Base-by-base conservation (phyloP, 1,284 basidiomycete species). In the Ceratobasidium sp. region DNA sequence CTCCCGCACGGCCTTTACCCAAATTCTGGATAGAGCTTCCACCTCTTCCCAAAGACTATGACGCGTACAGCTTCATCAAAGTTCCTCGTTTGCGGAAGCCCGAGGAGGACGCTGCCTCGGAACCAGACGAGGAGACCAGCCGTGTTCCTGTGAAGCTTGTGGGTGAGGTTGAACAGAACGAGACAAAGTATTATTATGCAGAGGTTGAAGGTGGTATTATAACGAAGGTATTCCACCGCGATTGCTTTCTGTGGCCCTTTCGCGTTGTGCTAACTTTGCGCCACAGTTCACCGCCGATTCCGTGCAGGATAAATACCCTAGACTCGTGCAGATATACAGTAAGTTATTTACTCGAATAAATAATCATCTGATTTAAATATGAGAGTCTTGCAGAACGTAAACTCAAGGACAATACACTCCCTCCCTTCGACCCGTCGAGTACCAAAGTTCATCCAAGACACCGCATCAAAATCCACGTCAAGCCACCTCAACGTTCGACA, bases 151-250 rank as follows among this genome's bases (percentile, higher is more conserved):
- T 71, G 9, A 44, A 58, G 59, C 38, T 75, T 26, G 72, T 75
- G 21, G 61, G 70, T 11, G 58, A 73, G 18, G 6, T 57, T 30
- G 43, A 35, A 38, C n/a, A 70, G 2, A 50, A 70, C 7, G 64
- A 64, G 30, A 50, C 26, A 16, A n/a, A 44, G 11, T 73, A 64
- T 52, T 75, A 75, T 55, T 75, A 71, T 50, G 74, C 74, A 28
- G 26, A 43, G 28, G 61, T 73, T 21, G 49, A 61, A 50, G 54
- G 63, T 16, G 72, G 66, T 11, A 50, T 75, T 26, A 28, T 69
- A 57, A 70, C 47, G 38, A 73, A 43, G 52, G 63, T 59, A 41
- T 21, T 38, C 61, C 16, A 23, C 14, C 54, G 8, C 30, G 32
- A 43, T 3, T 32, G 26, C 5, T 38, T 16, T 35, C 35, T 16